Evolutionary conservation across 2,329 filamentous ascomycete species (phyloP).

Genomic region (Chlorencoelia australis): DNA sequence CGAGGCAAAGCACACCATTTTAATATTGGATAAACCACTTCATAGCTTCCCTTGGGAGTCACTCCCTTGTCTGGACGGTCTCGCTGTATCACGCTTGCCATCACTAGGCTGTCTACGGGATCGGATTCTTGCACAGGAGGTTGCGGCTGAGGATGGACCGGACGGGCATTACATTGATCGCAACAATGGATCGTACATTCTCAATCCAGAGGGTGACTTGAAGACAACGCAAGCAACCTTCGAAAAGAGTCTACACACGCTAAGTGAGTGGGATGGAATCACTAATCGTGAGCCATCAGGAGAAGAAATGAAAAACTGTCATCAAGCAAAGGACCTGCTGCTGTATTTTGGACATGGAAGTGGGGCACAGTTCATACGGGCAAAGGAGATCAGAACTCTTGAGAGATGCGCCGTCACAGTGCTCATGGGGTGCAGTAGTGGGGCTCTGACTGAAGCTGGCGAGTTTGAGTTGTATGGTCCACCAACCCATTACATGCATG

Average conservation of each 20-base stretch:
- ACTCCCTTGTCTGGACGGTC: slow-evolving; percentile 69
- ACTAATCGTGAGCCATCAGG: slow-evolving; percentile 63
- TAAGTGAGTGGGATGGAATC: slow-evolving; percentile 61
- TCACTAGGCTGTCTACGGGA: slow-evolving; percentile 75
- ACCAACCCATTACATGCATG: slow-evolving; percentile 84
- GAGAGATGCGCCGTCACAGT: slow-evolving; percentile 71
- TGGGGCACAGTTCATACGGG: slow-evolving; percentile 86
- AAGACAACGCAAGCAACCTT: slow-evolving; percentile 71
- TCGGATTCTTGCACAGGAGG: slow-evolving; percentile 35
- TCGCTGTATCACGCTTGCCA: slow-evolving; percentile 78
- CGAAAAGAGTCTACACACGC: slow-evolving; percentile 50
- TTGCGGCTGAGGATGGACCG: slow-evolving; percentile 8
- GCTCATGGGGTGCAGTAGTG: slow-evolving; percentile 91
- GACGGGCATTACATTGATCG: slow-evolving; percentile 47
- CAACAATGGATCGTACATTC: slow-evolving; percentile 60
- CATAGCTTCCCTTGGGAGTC: slow-evolving; percentile 96
- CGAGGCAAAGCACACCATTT: slow-evolving; percentile 60
- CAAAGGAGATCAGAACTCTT: slow-evolving; percentile 70
- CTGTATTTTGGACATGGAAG: slow-evolving; percentile 96
- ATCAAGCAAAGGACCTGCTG: slow-evolving; percentile 60
- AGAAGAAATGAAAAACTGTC: slow-evolving; percentile 59
- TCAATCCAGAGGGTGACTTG: slow-evolving; percentile 84
- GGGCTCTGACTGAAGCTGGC: slow-evolving; percentile 67
- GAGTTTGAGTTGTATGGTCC: slow-evolving; percentile 88
- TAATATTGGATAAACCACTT: slow-evolving; percentile 84